These are phyloP conservation scores for Madurella fahalii DNA, from an alignment of 2,329 filamentous ascomycete species.

Conservation along the genomic window DNA sequence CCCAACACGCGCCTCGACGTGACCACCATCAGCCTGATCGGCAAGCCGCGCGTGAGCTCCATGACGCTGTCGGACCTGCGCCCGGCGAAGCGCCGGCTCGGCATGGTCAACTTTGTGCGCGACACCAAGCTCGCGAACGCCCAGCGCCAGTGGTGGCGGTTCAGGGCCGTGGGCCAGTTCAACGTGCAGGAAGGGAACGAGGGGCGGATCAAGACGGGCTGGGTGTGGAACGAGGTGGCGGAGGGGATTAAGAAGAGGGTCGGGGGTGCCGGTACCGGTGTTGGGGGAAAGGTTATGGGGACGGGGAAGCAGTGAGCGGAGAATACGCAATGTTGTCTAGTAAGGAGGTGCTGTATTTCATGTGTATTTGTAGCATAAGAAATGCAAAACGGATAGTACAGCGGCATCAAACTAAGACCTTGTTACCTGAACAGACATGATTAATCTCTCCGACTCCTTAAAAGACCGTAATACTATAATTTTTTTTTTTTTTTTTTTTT, in stretches of 20 bases:
- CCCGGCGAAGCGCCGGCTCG: conserved; percentile 30
- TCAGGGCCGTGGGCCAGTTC: conserved; percentile 36
- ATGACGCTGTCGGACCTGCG: conserved; percentile 34
- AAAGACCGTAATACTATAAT: too few species aligned
- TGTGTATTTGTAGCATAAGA: too few species aligned
- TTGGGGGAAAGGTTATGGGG: background rate
- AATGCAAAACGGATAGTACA: too few species aligned
- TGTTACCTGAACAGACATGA: background rate
- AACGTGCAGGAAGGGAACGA: conserved; percentile 29
- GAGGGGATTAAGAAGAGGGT: conserved; percentile 24
- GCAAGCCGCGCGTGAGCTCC: conserved; percentile 45
- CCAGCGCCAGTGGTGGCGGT: conserved; percentile 35
- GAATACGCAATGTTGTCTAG: background rate
- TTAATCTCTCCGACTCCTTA: background rate
- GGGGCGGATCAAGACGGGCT: conserved; percentile 28
- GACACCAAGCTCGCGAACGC: conserved; percentile 24
- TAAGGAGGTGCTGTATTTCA: background rate
- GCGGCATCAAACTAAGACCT: too few species aligned
- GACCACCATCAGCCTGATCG: conserved; percentile 53
- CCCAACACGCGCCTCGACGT: conserved; percentile 45
- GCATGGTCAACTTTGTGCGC: conserved; percentile 38
- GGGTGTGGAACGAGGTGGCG: conserved; percentile 36
- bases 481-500: too few species aligned
- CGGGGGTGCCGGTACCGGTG: background rate
- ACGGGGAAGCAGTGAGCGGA: background rate